A percentile compares a stretch with the other conserved stretches of the same genome.
Conservation (phyloP, 2,329 filamentous ascomycete genomes). For the Trichoderma sp. region DNA sequence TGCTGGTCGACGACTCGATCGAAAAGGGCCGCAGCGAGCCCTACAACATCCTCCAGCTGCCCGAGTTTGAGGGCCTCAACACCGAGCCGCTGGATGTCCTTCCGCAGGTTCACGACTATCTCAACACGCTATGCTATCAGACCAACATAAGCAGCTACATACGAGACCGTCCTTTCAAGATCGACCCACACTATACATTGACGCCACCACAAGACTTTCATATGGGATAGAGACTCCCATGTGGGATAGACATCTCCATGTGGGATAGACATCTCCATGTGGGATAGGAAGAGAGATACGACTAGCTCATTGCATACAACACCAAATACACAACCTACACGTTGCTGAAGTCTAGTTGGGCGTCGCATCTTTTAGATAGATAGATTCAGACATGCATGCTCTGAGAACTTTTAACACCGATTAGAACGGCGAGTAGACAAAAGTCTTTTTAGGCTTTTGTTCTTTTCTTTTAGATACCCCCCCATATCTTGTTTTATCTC, state of each 20-base stretch:
- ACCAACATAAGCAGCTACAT: conserved; percentile 66
- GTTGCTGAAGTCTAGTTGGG: not conserved
- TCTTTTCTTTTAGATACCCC: not conserved
- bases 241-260: too few relatives aligned
- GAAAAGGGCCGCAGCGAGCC: conserved; percentile 84
- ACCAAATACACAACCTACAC: not conserved
- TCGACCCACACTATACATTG: conserved; percentile 36
- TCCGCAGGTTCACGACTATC: conserved; percentile 62
- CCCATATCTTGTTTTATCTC: not conserved
- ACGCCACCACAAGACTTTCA: not conserved
- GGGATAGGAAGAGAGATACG: not conserved
- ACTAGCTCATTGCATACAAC: not conserved
- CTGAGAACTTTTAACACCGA: not conserved
- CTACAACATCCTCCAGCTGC: conserved; percentile 76
- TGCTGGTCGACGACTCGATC: conserved; percentile 82
- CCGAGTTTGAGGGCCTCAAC: conserved; percentile 66
- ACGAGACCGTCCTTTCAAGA: conserved; percentile 50
- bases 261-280: not conserved
- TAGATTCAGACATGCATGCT: not conserved
- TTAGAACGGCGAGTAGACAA: not conserved
- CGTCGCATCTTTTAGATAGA: not conserved
- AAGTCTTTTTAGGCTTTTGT: not conserved
- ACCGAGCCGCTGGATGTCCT: conserved; percentile 49
- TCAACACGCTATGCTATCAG: conserved; percentile 57
- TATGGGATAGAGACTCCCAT: not conserved